phyloP scores from a whole-genome alignment of 306 rosid genomes.

The Quercus ilex region DNA sequence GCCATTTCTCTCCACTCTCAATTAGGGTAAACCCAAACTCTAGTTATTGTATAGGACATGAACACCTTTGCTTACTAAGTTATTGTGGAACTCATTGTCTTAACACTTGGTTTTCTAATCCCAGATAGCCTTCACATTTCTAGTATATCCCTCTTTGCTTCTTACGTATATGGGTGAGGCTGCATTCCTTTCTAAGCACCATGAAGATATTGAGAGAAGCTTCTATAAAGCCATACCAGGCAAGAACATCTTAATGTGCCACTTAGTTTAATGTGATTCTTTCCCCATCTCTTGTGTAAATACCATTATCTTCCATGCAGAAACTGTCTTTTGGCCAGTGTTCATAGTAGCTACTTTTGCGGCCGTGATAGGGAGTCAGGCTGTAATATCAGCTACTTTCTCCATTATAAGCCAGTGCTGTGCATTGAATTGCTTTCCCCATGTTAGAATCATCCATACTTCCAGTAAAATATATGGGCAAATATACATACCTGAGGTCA shows the following conservation, averaged over 20 bases:
- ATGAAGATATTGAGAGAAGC: conserved; percentile 64
- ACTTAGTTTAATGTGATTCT: neutral
- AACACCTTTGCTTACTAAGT: neutral
- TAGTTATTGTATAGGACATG: neutral
- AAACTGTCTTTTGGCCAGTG: conserved; percentile 76
- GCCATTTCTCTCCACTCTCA: conserved; percentile 81
- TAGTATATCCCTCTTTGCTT: conserved; percentile 65
- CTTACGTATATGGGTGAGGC: conserved; percentile 84
- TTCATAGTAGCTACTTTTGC: conserved; percentile 66
- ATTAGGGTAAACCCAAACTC: conserved; percentile 55
- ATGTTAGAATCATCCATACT: conserved; percentile 58
- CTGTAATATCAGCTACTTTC: conserved; percentile 71
- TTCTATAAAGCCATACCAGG: conserved; percentile 76
- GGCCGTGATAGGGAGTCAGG: conserved; percentile 66
- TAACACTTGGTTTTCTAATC: conserved; percentile 17
- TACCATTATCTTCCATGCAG: conserved; percentile 29
- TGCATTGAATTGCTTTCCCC: conserved; percentile 69
- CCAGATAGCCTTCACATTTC: conserved; percentile 72
- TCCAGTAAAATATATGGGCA: conserved; percentile 65
- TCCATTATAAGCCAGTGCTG: conserved; percentile 66
- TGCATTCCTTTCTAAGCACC: conserved; percentile 73
- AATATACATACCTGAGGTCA: conserved; percentile 75
- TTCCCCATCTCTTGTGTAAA: neutral
- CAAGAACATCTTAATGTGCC: conserved; percentile 27
- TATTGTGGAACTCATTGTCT: neutral